Evolutionary conservation across 169 alveolate species (phyloP).

Genomic region (Cryptosporidium felis): DNA sequence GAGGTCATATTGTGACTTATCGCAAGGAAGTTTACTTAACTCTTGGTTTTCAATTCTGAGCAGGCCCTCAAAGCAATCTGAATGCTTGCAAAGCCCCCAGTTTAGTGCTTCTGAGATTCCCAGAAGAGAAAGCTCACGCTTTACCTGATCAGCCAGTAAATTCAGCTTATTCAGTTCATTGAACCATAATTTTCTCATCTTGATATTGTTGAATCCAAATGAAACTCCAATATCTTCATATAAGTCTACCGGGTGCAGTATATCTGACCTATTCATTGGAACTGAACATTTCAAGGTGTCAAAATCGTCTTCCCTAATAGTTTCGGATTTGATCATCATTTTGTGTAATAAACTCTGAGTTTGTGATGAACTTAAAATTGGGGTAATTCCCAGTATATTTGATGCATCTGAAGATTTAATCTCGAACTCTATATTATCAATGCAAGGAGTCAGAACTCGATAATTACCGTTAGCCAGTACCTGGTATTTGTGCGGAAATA

Average conservation of each 20-base stretch:
- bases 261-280: slow-evolving; percentile 92
- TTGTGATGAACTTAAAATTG: background rate
- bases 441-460: slow-evolving; percentile 12
- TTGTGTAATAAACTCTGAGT: slow-evolving; percentile 58
- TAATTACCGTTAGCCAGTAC: background rate
- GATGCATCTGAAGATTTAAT: slow-evolving; percentile 75
- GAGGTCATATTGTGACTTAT: slow-evolving; percentile 75
- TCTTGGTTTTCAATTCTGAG: background rate
- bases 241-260: slow-evolving; percentile 94
- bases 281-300: slow-evolving; percentile 77
- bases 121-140: slow-evolving; percentile 51
- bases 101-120: slow-evolving; percentile 54
- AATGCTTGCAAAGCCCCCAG: slow-evolving; percentile 66
- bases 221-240: slow-evolving; percentile 97
- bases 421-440: background rate
- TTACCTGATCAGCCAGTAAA: slow-evolving; percentile 24
- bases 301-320: slow-evolving; percentile 25
- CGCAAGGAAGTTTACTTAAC: slow-evolving; percentile 72
- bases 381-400: slow-evolving; percentile 65
- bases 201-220: slow-evolving; percentile 90
- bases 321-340: slow-evolving; percentile 80
- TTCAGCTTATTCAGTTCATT: slow-evolving; percentile 5
- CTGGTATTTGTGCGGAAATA: slow-evolving; percentile 1
- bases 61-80: slow-evolving; percentile 62
- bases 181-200: background rate